Base-by-base conservation (phyloP, 2,329 filamentous ascomycete species). In the Talaromyces amestolkiae region DNA sequence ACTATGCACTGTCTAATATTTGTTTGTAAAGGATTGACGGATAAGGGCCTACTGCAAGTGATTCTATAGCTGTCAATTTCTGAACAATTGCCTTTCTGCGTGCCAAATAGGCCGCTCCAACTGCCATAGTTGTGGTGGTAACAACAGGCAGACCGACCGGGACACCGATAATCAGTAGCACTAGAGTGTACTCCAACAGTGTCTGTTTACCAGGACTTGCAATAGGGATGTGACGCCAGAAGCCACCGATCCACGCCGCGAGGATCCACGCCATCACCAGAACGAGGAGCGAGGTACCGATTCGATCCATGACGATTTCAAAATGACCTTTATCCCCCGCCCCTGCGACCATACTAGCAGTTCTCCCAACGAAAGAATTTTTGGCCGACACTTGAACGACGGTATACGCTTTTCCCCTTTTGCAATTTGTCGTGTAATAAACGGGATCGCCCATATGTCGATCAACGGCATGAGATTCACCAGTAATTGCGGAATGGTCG, bases 271-370 rank as follows among this genome's bases (percentile, higher is more conserved):
- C 89, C 79, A 92, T 88, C 77, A 92, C 90, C 59, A 92, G 82
- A 69, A 92, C 86, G 71, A 93, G 82, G 61, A 93, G 83, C 65
- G 87, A 83, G 31, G 88, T 91, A 76, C 90, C 90, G 72, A 92
- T 92, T 70, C 86, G 89, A 82, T 92, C 89, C 90, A 92, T 92
- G 80, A 92, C 90, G 65, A 89, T 87, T 82, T 92, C 91, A 82
- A 91, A 91, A 78, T 91, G 89, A 74, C 90, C 90, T 75, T 89
- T 88, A 74, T 91, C 90, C 78, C 89, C 85, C 68, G 90, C 89
- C 66, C 88, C 87, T 78, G 90, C 86, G 58, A 92, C 90, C 69
- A 92, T 85, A 68, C 84, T 85, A 54, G 90, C 90, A 70, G 90
- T 92, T 74, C 87, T 87, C 77, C 90, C 90, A 75, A 92, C 89